These are phyloP conservation scores for Leccinum pellstonianum DNA, from an alignment of 768 basidiomycete genomes.

Conservation along the genomic window DNA sequence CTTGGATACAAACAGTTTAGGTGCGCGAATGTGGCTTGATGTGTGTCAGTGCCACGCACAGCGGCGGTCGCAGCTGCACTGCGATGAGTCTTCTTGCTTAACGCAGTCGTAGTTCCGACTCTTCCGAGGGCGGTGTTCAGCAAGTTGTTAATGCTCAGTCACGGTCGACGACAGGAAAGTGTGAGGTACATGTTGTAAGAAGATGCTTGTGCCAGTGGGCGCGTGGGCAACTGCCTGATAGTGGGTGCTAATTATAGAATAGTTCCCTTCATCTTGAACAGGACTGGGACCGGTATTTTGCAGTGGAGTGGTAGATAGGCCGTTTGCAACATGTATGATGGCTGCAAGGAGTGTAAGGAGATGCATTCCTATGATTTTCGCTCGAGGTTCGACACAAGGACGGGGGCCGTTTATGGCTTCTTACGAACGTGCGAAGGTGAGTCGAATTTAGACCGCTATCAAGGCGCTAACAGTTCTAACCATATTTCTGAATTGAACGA, in stretches of 20 bases:
- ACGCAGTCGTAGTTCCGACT: too few relatives aligned
- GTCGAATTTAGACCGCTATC: too few relatives aligned
- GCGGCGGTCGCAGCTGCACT: not conserved
- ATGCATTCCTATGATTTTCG: not conserved
- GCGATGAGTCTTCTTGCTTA: not conserved
- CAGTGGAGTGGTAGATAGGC: not conserved
- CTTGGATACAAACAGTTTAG: slow-evolving; percentile 8
- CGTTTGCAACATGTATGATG: not conserved
- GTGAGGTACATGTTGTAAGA: not conserved
- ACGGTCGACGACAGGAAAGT: not conserved
- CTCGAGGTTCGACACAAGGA: not conserved
- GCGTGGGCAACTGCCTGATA: too few relatives aligned
- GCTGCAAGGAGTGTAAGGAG: not conserved
- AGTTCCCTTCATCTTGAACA: not conserved
- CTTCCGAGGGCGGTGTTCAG: not conserved
- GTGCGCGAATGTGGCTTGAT: not conserved
- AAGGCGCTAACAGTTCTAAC: not conserved
- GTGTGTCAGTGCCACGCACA: not conserved
- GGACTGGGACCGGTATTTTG: not conserved
- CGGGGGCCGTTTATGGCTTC: not conserved
- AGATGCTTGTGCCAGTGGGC: not conserved
- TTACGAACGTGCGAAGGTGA: not conserved
- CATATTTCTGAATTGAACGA: not conserved
- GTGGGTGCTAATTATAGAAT: slow-evolving; percentile 3
- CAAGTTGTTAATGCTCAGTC: not conserved